These are phyloP conservation scores for Acanthamoeba culbertsoni DNA, from an alignment of 208 protist species.

Conservation along the genomic window DNA sequence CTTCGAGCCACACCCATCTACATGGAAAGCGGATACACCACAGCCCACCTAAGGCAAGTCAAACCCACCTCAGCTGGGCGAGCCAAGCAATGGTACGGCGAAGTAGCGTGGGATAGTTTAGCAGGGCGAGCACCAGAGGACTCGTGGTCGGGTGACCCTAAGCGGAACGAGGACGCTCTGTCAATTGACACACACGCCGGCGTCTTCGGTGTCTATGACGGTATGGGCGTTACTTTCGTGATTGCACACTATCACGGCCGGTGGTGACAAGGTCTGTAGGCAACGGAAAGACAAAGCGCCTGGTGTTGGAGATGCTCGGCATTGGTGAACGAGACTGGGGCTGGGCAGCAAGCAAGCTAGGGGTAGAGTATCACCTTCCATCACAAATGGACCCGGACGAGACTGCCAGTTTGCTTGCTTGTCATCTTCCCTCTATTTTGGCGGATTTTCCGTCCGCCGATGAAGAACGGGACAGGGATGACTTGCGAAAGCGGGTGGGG, in stretches of 20 bases:
- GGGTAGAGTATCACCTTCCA: background rate
- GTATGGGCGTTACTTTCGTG: background rate
- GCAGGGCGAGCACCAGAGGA: background rate
- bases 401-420: background rate
- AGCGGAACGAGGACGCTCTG: slow-evolving; percentile 2
- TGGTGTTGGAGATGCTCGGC: background rate
- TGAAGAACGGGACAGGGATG: background rate
- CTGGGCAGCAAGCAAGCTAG: background rate
- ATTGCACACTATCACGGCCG: too few relatives aligned
- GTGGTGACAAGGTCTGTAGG: too few relatives aligned
- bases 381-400: background rate
- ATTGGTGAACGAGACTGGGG: background rate
- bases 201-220: background rate
- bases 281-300: slow-evolving; percentile 29
- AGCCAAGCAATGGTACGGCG: background rate
- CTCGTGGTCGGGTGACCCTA: background rate
- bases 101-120: background rate
- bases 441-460: background rate
- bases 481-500: background rate
- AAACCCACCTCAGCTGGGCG: too few relatives aligned
- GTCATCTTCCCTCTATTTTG: background rate
- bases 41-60: too few relatives aligned
- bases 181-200: background rate
- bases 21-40: too few relatives aligned
- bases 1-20: too few relatives aligned